These are phyloP conservation scores for Phytopythium ostracodes DNA, from an alignment of 352 stramenopile genomes.

Conservation along the genomic window DNA sequence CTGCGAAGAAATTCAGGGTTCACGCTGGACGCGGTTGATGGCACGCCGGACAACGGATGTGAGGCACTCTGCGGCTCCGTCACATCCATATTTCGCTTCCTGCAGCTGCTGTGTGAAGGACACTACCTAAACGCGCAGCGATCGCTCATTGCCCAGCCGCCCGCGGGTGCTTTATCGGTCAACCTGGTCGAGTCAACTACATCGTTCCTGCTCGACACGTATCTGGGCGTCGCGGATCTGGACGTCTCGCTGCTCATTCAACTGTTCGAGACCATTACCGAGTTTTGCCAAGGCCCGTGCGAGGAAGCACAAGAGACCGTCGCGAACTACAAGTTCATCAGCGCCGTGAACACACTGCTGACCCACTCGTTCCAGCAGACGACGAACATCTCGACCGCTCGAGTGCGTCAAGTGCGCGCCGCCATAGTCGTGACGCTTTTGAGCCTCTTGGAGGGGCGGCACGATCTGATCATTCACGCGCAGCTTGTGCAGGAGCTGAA, in stretches of 20 bases:
- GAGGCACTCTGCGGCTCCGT: constrained; percentile 10
- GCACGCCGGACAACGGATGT: neutral
- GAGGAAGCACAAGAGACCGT: constrained; percentile 68
- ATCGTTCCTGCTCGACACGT: constrained; percentile 62
- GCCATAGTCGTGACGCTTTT: constrained; percentile 59
- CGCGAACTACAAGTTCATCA: constrained; percentile 75
- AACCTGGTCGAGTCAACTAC: constrained; percentile 70
- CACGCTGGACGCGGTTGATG: neutral
- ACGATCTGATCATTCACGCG: constrained; percentile 45
- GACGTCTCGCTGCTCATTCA: constrained; percentile 58
- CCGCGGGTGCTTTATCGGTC: constrained; percentile 12
- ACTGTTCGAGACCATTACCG: constrained; percentile 71
- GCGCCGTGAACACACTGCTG: constrained; percentile 62
- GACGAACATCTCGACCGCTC: constrained; percentile 2
- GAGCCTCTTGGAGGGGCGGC: constrained; percentile 61
- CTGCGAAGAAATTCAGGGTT: neutral
- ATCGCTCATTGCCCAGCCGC: constrained; percentile 43
- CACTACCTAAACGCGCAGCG: constrained; percentile 66
- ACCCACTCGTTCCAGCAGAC: constrained; percentile 41
- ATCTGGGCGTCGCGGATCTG: constrained; percentile 40
- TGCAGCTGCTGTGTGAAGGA: constrained; percentile 69
- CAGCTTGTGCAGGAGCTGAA: constrained; percentile 75
- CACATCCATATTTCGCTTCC: constrained; percentile 62
- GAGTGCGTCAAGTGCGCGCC: constrained; percentile 35
- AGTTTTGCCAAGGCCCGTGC: constrained; percentile 77